These are phyloP conservation scores for Penicillium turbatum DNA, from an alignment of 495 filamentous ascomycete species.

Conservation along the genomic window DNA sequence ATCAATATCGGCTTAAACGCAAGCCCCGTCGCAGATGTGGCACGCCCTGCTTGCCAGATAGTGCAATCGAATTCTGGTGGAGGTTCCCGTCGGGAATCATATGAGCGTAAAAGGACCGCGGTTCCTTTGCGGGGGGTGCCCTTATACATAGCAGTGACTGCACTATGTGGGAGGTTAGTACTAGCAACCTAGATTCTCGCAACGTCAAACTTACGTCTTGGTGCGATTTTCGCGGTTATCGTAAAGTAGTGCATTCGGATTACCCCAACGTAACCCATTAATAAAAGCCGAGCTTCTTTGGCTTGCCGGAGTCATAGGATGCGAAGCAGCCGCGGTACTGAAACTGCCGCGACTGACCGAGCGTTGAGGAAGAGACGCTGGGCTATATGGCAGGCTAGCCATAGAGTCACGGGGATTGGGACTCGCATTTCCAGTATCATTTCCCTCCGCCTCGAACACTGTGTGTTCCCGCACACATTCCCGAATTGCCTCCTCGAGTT, in stretches of 20 bases:
- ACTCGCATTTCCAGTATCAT: conserved; percentile 44
- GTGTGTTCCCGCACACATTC: conserved; percentile 87
- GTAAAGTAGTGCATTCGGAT: conserved; percentile 64
- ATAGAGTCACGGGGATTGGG: conserved; percentile 34
- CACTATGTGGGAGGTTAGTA: conserved; percentile 45
- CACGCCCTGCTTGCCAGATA: conserved; percentile 93
- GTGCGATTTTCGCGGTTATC: conserved; percentile 80
- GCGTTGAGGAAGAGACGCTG: conserved; percentile 39
- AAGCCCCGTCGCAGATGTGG: conserved; percentile 84
- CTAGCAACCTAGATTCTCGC: neutral
- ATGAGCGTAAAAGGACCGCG: conserved; percentile 78
- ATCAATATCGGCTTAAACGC: conserved; percentile 96
- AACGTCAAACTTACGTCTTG: conserved; percentile 70
- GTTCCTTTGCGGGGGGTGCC: conserved; percentile 62
- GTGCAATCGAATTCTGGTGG: conserved; percentile 84
- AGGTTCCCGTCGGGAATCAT: conserved; percentile 88
- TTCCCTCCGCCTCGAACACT: conserved; percentile 74
- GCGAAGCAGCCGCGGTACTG: conserved; percentile 33
- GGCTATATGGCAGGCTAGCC: conserved; percentile 36
- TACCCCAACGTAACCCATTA: conserved; percentile 49
- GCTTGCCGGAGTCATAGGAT: conserved; percentile 25
- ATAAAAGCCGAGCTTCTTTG: conserved; percentile 37
- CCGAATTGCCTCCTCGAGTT: conserved; percentile 88
- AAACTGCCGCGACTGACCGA: conserved; percentile 43
- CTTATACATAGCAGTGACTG: conserved; percentile 87